These are phyloP conservation scores for Trichosporon faecale DNA, from an alignment of 1,284 basidiomycete species.

Conservation along the genomic window DNA sequence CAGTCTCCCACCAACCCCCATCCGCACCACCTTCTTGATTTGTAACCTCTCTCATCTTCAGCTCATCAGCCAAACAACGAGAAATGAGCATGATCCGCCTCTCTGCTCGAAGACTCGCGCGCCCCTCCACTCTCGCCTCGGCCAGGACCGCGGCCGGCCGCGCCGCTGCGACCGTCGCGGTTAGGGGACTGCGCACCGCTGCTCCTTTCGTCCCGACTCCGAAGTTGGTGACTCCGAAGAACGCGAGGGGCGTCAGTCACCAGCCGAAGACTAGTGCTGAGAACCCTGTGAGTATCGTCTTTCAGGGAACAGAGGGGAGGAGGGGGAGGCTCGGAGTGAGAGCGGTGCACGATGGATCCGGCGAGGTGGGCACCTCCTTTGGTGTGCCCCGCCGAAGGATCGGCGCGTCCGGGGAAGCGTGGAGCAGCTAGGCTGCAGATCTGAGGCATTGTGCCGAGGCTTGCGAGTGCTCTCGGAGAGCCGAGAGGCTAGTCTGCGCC, in stretches of 20 bases:
- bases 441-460: too few relatives aligned
- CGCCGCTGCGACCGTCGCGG: background rate
- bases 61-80: background rate
- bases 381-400: too few relatives aligned
- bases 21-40: background rate
- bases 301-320: background rate
- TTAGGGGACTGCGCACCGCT: background rate
- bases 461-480: too few relatives aligned
- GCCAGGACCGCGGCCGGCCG: background rate
- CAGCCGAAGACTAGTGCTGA: slow-evolving; percentile 4
- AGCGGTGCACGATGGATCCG: too few relatives aligned
- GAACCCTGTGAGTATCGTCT: slow-evolving; percentile 26
- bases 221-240: background rate
- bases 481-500: too few relatives aligned
- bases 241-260: background rate
- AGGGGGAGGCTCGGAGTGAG: too few relatives aligned
- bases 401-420: background rate
- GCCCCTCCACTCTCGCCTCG: background rate
- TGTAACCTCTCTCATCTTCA: background rate
- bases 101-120: background rate
- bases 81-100: background rate
- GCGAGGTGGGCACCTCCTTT: background rate
- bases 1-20: background rate
- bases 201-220: background rate
- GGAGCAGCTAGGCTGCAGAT: background rate